These are phyloP conservation scores for Ambrosia hybrid DNA, from an alignment of 140 eudicot genomes.

Conservation along the genomic window DNA sequence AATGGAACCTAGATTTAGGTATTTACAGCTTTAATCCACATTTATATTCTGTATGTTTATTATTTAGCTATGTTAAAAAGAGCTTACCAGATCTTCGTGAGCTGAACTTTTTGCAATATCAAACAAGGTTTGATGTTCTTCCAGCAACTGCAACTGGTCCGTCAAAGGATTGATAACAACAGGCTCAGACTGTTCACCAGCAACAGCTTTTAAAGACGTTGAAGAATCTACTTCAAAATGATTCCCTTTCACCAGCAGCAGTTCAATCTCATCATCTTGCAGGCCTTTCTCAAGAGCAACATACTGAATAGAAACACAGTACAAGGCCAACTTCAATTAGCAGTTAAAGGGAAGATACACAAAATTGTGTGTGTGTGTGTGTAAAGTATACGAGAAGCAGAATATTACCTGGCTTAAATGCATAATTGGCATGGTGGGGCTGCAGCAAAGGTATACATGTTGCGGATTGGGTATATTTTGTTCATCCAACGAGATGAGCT, in stretches of 20 bases:
- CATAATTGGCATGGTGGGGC: slow-evolving; percentile 47
- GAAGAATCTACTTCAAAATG: slow-evolving; percentile 20
- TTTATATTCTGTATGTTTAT: neutral
- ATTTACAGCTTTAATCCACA: too few species aligned
- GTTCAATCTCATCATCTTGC: slow-evolving; percentile 57
- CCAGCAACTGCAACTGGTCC: slow-evolving; percentile 51
- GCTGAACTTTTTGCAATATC: slow-evolving; percentile 42
- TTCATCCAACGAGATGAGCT: slow-evolving; percentile 59
- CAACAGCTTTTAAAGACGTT: neutral
- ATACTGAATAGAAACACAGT: slow-evolving; percentile 44
- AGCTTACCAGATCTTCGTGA: slow-evolving; percentile 58
- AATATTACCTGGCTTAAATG: slow-evolving; percentile 58
- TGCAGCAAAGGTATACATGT: slow-evolving; percentile 57
- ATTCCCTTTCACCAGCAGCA: slow-evolving; percentile 47
- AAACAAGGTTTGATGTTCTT: slow-evolving; percentile 51
- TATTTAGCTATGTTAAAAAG: neutral
- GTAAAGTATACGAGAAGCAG: neutral
- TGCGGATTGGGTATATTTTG: slow-evolving; percentile 53
- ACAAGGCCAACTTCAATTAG: slow-evolving; percentile 20
- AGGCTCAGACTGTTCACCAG: slow-evolving; percentile 24
- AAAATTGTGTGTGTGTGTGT: too few species aligned
- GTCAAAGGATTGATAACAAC: slow-evolving; percentile 44
- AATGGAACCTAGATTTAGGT: too few species aligned
- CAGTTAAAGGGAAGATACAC: slow-evolving; percentile 1
- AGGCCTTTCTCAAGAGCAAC: slow-evolving; percentile 53